A percentile compares a stretch with the other conserved stretches of the same genome.
phyloP scores from a whole-genome alignment of 345 rosid species.

The Cochlearia excelsa region DNA sequence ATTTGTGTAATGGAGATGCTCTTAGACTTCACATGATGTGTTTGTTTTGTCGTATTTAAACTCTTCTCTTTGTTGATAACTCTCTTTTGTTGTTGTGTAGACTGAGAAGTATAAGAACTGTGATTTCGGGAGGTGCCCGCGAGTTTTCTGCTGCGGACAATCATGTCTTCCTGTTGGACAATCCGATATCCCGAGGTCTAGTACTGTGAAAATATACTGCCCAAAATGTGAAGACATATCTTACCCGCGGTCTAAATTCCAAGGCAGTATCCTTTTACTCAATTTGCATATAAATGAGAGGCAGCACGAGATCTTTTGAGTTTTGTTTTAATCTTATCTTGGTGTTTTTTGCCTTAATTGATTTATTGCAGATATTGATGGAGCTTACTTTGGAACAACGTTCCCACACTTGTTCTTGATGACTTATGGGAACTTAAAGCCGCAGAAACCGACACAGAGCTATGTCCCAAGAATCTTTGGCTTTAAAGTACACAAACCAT shows the following conservation, averaged over 20 bases:
- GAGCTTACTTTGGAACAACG: slow-evolving; percentile 97
- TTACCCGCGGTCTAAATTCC: slow-evolving; percentile 94
- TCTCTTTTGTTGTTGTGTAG: slow-evolving; percentile 36
- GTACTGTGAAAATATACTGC: slow-evolving; percentile 89
- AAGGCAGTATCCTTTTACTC: slow-evolving; percentile 72
- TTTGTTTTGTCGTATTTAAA: no score
- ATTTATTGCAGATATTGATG: slow-evolving; percentile 68
- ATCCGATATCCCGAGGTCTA: slow-evolving; percentile 82
- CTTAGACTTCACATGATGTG: no score
- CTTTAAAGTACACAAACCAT: slow-evolving; percentile 83
- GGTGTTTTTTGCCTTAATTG: slow-evolving; percentile 39
- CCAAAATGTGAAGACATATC: slow-evolving; percentile 92
- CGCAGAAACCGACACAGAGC: slow-evolving; percentile 67
- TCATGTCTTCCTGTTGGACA: slow-evolving; percentile 96
- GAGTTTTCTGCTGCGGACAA: slow-evolving; percentile 94
- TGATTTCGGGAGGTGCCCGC: slow-evolving; percentile 95
- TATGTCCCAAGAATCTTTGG: slow-evolving; percentile 85
- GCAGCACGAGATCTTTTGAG: no score
- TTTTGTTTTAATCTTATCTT: slow-evolving; percentile 1
- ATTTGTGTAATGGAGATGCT: no score
- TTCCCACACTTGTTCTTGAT: slow-evolving; percentile 89
- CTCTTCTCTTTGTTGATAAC: slow-evolving; percentile 15
- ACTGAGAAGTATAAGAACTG: slow-evolving; percentile 88
- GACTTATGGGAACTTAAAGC: slow-evolving; percentile 83
- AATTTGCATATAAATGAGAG: no score